phyloP scores from a whole-genome alignment of 2,329 filamentous ascomycete species.

The Scedosporium aurantiacum region DNA sequence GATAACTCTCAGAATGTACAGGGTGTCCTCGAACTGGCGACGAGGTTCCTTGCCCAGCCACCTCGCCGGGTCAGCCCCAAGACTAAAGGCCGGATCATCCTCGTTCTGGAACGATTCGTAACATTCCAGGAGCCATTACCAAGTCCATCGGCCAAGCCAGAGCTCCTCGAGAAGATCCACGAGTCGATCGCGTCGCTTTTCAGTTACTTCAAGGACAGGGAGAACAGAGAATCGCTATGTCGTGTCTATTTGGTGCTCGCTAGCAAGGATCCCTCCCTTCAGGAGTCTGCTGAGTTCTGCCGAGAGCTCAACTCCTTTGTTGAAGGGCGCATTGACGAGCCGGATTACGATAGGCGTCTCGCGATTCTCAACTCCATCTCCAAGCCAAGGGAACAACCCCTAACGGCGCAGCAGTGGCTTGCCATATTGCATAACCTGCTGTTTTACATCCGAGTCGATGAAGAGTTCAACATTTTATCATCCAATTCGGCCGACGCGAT shows the following conservation, averaged over 20 bases:
- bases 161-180: constrained; percentile 20
- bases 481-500: constrained; percentile 73
- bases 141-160: constrained; percentile 26
- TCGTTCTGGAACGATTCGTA: constrained; percentile 72
- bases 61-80: constrained; percentile 69
- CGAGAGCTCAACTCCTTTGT: constrained; percentile 72
- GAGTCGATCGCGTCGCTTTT: constrained; percentile 71
- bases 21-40: constrained; percentile 69
- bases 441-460: constrained; percentile 73
- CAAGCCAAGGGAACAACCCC: constrained; percentile 42
- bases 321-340: constrained; percentile 62
- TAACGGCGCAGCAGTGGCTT: constrained; percentile 68
- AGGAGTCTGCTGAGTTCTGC: constrained; percentile 59
- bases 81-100: constrained; percentile 70
- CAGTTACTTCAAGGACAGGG: constrained; percentile 76
- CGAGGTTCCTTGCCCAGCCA: constrained; percentile 77
- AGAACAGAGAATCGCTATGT: constrained; percentile 64
- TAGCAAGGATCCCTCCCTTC: constrained; percentile 46
- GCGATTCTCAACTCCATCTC: constrained; percentile 66
- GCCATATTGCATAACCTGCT: constrained; percentile 83
- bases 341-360: constrained; percentile 76
- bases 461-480: constrained; percentile 75
- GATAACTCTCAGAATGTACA: constrained; percentile 57
- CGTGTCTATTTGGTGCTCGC: constrained; percentile 64
- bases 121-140: constrained; percentile 42